Evolutionary conservation across 345 rosid genomes (phyloP), one percentile per base, ranked within the genome.

Genomic region (Anacardium occidentale): DNA sequence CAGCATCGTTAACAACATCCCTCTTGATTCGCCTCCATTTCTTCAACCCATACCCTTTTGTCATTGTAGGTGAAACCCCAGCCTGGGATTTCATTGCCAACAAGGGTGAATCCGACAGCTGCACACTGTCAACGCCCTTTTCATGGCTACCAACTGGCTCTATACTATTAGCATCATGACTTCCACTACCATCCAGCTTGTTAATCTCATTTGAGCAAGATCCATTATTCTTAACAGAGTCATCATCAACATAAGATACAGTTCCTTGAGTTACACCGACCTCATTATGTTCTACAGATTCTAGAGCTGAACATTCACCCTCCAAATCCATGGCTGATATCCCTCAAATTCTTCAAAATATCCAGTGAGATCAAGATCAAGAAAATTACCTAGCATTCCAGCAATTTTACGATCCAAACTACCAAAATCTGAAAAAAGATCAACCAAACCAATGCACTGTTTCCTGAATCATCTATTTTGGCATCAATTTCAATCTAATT

Each of bases 21-120:
- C 97, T 83, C 84, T 74, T 89, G 67, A 90, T 73, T 47, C 98
- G 81, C 84, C 83, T 85, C 98, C 98, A 89, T 79, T 90, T 91
- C 84, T 79, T 90, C 84, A 94, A 76, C 20, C 98, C 97, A 70
- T 69, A 82, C 7, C 96, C 93, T 71, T 85, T 94, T 11, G 71
- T 13, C 0, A 77, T 17, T 12, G 82, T 70, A 79, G 92, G 64
- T n/a, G 83, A 79, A 58, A 68, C 74, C 51, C 56, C 77, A 60
- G 24, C 62, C 4, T 82, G 77, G 56, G 82, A 81, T 45, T 72
- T 67, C 5, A 69, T 71, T 7, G 66, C 66, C 32, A 3, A 44
- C 34, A 76, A 79, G 40, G 77, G 74, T 0, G 77, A 78, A 60
- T 54, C 29, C 44, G 17, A 65, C 37, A 76, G 62, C 34, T 29